Evolutionary conservation across 2,329 filamentous ascomycete species (phyloP), one percentile per base, ranked within the genome.

Genomic region (Karstenula rhodostoma): DNA sequence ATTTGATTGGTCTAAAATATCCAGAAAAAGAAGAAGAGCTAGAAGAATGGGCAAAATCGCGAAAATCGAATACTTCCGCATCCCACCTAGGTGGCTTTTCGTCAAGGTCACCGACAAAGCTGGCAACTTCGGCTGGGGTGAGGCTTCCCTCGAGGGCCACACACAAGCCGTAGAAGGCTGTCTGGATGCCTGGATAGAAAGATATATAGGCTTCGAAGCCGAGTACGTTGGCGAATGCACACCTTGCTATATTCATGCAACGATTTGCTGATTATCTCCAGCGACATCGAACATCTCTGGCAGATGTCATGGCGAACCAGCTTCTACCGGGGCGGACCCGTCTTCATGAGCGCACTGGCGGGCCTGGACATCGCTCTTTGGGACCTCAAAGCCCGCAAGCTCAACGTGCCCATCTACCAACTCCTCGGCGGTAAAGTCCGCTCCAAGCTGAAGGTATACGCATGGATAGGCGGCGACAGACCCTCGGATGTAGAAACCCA

Each of bases 261-360:
- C 12, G 32, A 13, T 35, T 55, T 62, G 43, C 65, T 44, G 37
- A 27, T 40, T 10, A 13, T 42, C 9, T 49, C 33, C 25, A 91
- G 89, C 71, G 87, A 92, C 51, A 93, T 94, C 64, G 91, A 94
- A 72, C 88, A 92, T 64, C 89, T 94, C 59, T 94, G 91, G 91
- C 90, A 93, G 73, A 84, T 85, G 64, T 86, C 86, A 27, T 93
- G 88, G 85, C 84, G 91, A 44, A 73, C 72, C 44, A 86, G 87
- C 0, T 94, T 94, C 76, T 94, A 94, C 75, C 84, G 91, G 29
- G 91, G 91, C 2, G 91, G 91, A 0, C 89, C 91, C 0, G 90
- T 94, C 10, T 89, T 94, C 65, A 93, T 94, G 90, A 91, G 87
- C 66, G 91, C 91, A 0, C 78, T 94, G 17, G 86, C 90, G 0